phyloP scores from a whole-genome alignment of 2,329 filamentous ascomycete species.

The Cladosporium austrohemisphaericum region DNA sequence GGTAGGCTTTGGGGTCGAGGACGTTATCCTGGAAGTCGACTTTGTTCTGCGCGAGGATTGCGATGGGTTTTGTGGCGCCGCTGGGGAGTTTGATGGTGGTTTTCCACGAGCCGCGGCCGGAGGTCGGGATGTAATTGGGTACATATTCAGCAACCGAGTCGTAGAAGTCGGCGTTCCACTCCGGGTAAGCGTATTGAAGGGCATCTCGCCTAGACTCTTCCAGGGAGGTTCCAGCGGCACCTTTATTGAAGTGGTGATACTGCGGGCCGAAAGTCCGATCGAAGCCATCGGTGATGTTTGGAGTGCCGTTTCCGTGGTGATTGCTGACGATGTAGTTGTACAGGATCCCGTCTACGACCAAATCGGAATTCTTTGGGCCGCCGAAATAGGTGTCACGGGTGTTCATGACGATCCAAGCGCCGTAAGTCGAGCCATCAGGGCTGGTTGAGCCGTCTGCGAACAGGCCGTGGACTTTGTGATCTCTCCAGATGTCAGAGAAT shows the following conservation, averaged over 20 bases:
- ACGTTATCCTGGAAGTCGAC: constrained; percentile 59
- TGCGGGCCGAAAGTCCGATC: constrained; percentile 63
- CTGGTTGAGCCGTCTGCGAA: constrained; percentile 52
- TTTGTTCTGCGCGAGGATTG: constrained; percentile 52
- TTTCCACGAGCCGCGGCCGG: constrained; percentile 49
- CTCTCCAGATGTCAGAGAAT: constrained; percentile 56
- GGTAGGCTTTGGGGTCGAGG: constrained; percentile 52
- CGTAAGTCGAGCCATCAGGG: constrained; percentile 51
- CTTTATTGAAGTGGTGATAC: constrained; percentile 62
- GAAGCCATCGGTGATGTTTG: constrained; percentile 62
- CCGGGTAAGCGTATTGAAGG: constrained; percentile 46
- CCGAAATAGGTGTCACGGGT: constrained; percentile 61
- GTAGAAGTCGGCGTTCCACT: constrained; percentile 60
- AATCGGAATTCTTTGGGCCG: constrained; percentile 59
- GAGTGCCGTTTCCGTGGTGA: constrained; percentile 60
- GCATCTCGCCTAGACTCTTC: constrained; percentile 54
- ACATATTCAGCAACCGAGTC: constrained; percentile 59
- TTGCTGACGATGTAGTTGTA: constrained; percentile 64
- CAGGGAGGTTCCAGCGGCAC: constrained; percentile 44
- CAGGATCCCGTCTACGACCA: constrained; percentile 62
- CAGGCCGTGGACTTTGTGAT: constrained; percentile 56
- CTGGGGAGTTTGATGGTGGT: constrained; percentile 51
- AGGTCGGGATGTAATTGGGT: constrained; percentile 55
- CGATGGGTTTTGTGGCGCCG: constrained; percentile 51
- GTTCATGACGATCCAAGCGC: constrained; percentile 63